Evolutionary conservation across 75 land plant genomes (phyloP).

Genomic region (Ceratopteris richardii): DNA sequence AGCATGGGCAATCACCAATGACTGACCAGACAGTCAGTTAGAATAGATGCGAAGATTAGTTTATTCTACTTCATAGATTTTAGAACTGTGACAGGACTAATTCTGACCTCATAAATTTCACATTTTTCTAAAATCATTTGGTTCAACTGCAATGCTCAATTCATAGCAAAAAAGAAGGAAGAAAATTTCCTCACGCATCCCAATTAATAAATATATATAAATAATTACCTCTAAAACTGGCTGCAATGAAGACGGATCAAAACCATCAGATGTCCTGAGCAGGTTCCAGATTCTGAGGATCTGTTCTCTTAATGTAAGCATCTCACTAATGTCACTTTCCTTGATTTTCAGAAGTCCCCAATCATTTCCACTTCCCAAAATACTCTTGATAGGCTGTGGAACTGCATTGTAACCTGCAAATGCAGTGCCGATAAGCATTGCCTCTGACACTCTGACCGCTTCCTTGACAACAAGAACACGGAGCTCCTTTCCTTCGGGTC

Average conservation of each 20-base stretch:
- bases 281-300: slow-evolving; percentile 81
- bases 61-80: too few relatives aligned
- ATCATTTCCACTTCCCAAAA: slow-evolving; percentile 39
- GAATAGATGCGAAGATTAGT: too few relatives aligned
- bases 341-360: slow-evolving; percentile 33
- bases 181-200: too few relatives aligned
- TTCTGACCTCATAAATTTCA: too few relatives aligned
- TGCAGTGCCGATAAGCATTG: slow-evolving; percentile 59
- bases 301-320: slow-evolving; percentile 69
- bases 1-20: too few relatives aligned
- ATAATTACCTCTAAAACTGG: slow-evolving; percentile 72
- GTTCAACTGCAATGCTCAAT: too few relatives aligned
- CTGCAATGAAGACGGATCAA: slow-evolving; percentile 76
- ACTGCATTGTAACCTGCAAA: slow-evolving; percentile 53
- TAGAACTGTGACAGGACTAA: too few relatives aligned
- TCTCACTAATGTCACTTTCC: slow-evolving; percentile 42
- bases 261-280: slow-evolving; percentile 60
- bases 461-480: slow-evolving; percentile 67
- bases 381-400: slow-evolving; percentile 43
- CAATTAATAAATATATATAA: too few relatives aligned
- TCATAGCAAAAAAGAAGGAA: too few relatives aligned
- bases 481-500: slow-evolving; percentile 72
- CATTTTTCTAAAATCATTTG: too few relatives aligned
- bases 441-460: slow-evolving; percentile 78
- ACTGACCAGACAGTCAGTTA: too few relatives aligned